Conservation (phyloP, 306 rosid species). For the Arachis stenosperma region DNA sequence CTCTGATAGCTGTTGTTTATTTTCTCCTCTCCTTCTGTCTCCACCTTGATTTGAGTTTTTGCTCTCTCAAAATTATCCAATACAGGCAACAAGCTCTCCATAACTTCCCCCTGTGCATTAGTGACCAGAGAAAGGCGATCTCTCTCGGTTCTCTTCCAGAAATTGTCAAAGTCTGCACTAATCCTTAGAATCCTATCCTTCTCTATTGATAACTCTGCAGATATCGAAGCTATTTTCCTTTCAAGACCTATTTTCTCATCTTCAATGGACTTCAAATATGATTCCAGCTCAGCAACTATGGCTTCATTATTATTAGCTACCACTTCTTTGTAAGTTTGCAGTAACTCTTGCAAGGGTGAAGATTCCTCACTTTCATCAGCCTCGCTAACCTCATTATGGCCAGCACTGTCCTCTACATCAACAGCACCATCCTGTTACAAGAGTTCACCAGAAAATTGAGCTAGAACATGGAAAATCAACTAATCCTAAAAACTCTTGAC, state of each 20-base stretch:
- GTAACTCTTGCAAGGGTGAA: constrained; percentile 55
- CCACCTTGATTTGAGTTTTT: constrained; percentile 81
- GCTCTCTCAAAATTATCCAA: constrained; percentile 99
- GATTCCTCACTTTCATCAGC: constrained; percentile 47
- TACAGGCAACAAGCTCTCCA: constrained; percentile 77
- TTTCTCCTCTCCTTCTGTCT: constrained; percentile 90
- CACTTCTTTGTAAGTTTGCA: constrained; percentile 80
- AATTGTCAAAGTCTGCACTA: constrained; percentile 96
- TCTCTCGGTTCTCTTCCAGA: constrained; percentile 91
- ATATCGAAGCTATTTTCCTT: constrained; percentile 56
- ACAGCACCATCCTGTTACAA: constrained; percentile 70
- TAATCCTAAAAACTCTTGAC: constrained; percentile 27
- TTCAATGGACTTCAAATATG: constrained; percentile 68
- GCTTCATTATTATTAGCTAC: constrained; percentile 66
- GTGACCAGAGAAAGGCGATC: constrained; percentile 81
- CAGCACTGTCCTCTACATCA: constrained; percentile 50
- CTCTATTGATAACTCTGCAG: constrained; percentile 65
- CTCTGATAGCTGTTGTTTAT: constrained; percentile 91
- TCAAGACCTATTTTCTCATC: constrained; percentile 67
- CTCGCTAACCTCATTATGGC: constrained; percentile 51
- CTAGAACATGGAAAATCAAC: constrained; percentile 16
- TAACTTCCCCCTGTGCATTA: constrained; percentile 93
- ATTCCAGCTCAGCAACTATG: constrained; percentile 69
- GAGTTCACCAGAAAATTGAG: constrained; percentile 44
- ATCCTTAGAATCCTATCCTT: constrained; percentile 82